Evolutionary conservation across 2,329 filamentous ascomycete species (phyloP), one percentile per base, ranked within the genome.

Genomic region (Xylariaceae sp.): DNA sequence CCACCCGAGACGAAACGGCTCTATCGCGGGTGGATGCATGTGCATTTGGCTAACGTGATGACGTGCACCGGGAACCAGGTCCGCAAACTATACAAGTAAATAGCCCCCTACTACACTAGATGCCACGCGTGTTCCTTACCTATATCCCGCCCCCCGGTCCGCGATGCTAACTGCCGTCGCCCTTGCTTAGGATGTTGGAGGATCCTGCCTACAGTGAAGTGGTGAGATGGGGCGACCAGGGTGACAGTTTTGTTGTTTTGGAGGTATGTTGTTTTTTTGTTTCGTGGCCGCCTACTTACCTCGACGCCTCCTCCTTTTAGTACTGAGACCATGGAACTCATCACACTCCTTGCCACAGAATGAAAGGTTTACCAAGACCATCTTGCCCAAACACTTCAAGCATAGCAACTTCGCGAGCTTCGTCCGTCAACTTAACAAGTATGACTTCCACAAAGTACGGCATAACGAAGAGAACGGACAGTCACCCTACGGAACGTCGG

Each of bases 51-150:
- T 75, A 69, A 75, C 64, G 30, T 59, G 53, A 55, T 57, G 49
- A 56, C 54, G 49, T 55, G 42, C 49, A 53, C 50, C 54, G 51
- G 45, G 35, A 61, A 68, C 55, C 68, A 97, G 92, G 92, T 97
- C 78, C 92, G 93, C 80, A 97, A 97, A 78, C 81, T 97, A 66
- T 97, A 97, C 83, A 96, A 96, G 93, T 97, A 87, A 77, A 64
- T 59, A 61, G 56, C 65, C 52, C 51, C 42, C 23, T 30, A 30
- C 23, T 30, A 30, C 47, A 15, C 56, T 50, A 50, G 66, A 57
- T 69, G 15, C 65, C 53, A 71, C 35, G 9, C 44, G 23, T 53
- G 42, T 37, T 57, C 47, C 52, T 49, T 37, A 9, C 51, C 42
- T 52, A 30, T 30, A 30, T 30, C 23, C 23, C 23, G 23, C 23